Evolutionary conservation across 2,329 filamentous ascomycete species (phyloP).

Genomic region (Claviceps maximensis): DNA sequence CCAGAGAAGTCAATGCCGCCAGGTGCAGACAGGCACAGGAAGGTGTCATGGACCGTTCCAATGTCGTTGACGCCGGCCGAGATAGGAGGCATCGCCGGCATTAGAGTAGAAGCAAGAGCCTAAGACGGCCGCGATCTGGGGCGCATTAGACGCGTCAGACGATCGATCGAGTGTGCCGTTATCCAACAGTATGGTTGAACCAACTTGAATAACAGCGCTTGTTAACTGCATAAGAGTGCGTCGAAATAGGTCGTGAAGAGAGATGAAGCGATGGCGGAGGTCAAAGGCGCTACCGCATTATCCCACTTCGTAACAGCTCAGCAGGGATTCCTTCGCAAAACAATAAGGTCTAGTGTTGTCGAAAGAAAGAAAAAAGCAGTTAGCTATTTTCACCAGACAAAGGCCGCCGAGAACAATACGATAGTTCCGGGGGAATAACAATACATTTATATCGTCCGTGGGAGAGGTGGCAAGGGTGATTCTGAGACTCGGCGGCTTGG

Average conservation of each 20-base stretch:
- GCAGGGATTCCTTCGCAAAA: neutral
- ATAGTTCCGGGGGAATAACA: neutral
- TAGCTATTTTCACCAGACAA: neutral
- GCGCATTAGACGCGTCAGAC: neutral
- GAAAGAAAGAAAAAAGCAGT: neutral
- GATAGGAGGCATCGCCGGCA: slow-evolving; percentile 1
- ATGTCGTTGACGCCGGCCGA: neutral
- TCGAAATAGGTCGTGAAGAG: neutral
- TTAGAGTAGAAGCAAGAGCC: neutral
- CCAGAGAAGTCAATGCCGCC: slow-evolving; percentile 1
- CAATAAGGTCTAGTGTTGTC: neutral
- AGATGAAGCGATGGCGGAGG: no score
- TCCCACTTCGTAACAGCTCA: neutral
- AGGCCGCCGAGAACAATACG: neutral
- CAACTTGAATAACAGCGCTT: neutral
- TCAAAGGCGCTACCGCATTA: neutral
- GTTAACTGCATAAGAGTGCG: neutral
- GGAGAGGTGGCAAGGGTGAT: neutral
- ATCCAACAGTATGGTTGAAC: neutral
- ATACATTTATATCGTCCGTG: neutral
- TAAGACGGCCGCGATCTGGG: neutral
- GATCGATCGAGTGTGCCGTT: neutral
- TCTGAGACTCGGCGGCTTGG: neutral
- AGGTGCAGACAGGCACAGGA: neutral
- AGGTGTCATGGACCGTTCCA: neutral